Base-by-base conservation (phyloP, 305 asterid genomes). In the Fraxinus dipetala region DNA sequence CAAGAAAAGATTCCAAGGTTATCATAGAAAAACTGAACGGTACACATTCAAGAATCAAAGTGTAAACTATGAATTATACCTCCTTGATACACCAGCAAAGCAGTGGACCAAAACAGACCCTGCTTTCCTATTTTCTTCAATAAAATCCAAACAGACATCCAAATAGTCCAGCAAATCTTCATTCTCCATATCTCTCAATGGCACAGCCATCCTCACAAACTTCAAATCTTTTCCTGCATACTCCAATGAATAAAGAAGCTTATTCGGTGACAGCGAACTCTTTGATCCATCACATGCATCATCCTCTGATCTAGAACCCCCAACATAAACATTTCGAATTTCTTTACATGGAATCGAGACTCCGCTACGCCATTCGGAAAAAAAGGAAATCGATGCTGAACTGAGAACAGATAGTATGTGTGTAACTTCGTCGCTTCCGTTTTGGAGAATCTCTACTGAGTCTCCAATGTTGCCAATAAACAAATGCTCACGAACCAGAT, bases 81-180 rank as follows among this genome's bases (percentile, higher is more conserved):
- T 96, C 89, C 99, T 93, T 77, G 99, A 96, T 79, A 96, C 98
- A 80, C 99, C 98, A 28, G 99, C 99, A 91, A 94, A 94, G 86
- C 98, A 96, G 88, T 96, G 98, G 84, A 96, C 98, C 92, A 96
- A 85, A 81, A 94, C 86, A 22, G 95, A 87, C 75, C 98, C 99
- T 84, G 91, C 87, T 86, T 90, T 93, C 87, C 97, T 90, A 86
- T 92, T 91, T 63, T 88, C 86, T 82, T 94, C 97, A 83, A 96
- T 96, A 84, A 93, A 96, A 88, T 92, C 97, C 93, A 96, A 88
- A 85, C 96, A 92, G 18, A 80, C 95, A 85, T 93, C 98, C 93
- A 96, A 93, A 83, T 89, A 91, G 79, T 92, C 98, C 90, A 96
- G 90, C 85, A 96, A 85, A 89, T 93, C 76, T 84, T 96, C 98